Evolutionary conservation across 2,329 filamentous ascomycete genomes (phyloP).

Genomic region (Penicillium concentricum): DNA sequence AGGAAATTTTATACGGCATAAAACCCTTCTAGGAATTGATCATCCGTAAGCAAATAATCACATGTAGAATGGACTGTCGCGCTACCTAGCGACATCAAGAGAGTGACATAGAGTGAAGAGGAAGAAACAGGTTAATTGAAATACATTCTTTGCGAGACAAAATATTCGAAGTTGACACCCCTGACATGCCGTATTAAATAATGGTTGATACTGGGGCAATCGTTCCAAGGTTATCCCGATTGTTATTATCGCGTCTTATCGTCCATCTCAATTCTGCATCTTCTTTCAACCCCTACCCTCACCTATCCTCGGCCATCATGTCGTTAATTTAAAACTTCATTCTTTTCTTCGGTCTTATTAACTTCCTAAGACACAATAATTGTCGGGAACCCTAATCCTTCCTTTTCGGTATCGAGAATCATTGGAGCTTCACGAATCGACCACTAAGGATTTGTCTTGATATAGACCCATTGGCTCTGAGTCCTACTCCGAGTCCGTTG

Average conservation of each 20-base stretch:
- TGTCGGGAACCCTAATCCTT: neutral
- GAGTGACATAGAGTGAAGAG: neutral
- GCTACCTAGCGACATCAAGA: neutral
- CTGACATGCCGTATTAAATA: conserved; percentile 1
- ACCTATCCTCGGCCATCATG: conserved; percentile 4
- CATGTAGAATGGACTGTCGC: neutral
- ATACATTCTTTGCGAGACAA: neutral
- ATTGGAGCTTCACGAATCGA: neutral
- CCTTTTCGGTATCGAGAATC: neutral
- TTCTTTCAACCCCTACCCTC: conserved; percentile 10
- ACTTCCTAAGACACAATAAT: neutral
- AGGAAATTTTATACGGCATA: conserved; percentile 5
- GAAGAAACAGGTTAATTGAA: neutral
- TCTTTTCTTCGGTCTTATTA: neutral
- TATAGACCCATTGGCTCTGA: neutral
- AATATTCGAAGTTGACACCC: neutral
- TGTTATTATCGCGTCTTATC: conserved; percentile 13
- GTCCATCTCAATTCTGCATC: conserved; percentile 9
- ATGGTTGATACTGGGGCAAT: conserved; percentile 6
- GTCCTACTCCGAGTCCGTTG: neutral
- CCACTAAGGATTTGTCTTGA: neutral
- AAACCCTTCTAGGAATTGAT: neutral
- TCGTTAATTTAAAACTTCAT: neutral
- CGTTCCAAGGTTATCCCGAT: conserved; percentile 12
- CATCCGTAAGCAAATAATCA: neutral